Percentiles rank a stretch among this genome's conserved stretches.
Conservation (phyloP, 768 basidiomycete genomes). For the Termitomyces heimii region DNA sequence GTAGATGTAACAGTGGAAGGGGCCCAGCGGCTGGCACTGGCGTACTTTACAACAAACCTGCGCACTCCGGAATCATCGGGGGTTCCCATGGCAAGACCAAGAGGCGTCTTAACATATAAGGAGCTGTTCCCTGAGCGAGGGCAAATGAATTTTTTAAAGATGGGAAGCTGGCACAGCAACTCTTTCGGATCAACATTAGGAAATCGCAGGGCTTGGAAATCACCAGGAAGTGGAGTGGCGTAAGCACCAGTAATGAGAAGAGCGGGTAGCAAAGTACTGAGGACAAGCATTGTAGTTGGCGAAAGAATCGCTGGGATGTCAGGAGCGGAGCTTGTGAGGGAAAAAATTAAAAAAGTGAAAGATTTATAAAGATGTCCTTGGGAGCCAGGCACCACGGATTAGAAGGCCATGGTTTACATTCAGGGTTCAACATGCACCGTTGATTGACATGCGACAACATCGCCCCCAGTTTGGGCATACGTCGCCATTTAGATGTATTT, state of each 20-base stretch:
- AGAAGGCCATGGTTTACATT: neutral
- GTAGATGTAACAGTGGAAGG: constrained; percentile 44
- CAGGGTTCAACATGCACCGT: constrained; percentile 7
- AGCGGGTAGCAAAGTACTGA: constrained; percentile 25
- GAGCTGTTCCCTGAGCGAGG: constrained; percentile 25
- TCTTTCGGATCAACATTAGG: constrained; percentile 31
- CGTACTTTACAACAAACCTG: constrained; percentile 66
- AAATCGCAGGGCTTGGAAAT: constrained; percentile 19
- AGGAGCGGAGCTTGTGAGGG: constrained; percentile 16
- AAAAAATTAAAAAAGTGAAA: constrained; percentile 6
- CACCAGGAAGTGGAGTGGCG: constrained; percentile 23
- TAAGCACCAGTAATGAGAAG: constrained; percentile 22
- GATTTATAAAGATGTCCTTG: constrained; percentile 12
- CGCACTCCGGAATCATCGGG: constrained; percentile 40
- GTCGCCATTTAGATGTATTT: constrained; percentile 9
- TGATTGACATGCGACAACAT: constrained; percentile 17
- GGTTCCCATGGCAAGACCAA: constrained; percentile 54
- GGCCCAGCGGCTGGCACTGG: constrained; percentile 54
- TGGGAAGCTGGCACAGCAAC: constrained; percentile 41
- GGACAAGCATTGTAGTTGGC: constrained; percentile 24
- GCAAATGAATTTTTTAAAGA: constrained; percentile 36
- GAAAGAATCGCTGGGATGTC: constrained; percentile 9
- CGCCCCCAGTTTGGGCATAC: constrained; percentile 14
- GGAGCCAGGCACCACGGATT: constrained; percentile 13
- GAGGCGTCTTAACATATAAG: constrained; percentile 32